phyloP scores from a whole-genome alignment of 139 green algal genomes.

The Chlorokybus atmophyticus region DNA sequence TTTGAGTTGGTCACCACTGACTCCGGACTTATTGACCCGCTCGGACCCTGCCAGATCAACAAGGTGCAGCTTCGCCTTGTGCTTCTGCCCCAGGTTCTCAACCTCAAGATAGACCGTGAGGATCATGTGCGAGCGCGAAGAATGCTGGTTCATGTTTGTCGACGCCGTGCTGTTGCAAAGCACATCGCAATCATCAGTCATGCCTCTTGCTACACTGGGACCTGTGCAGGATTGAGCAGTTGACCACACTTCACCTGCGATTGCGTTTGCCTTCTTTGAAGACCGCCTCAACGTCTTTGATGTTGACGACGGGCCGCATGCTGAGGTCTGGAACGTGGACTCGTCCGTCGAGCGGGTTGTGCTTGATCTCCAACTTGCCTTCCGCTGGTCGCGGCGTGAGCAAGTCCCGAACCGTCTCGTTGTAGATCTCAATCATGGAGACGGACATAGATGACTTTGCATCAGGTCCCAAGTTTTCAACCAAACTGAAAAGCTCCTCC shows the following conservation, averaged over 20 bases:
- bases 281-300: constrained; percentile 4
- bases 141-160: constrained; percentile 23
- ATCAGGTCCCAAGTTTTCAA: too few relatives aligned
- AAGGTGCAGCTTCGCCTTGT: constrained; percentile 41
- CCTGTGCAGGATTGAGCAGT: too few relatives aligned
- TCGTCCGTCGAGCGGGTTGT: too few relatives aligned
- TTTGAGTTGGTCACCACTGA: constrained; percentile 37
- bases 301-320: not conserved
- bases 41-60: constrained; percentile 62
- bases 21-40: constrained; percentile 35
- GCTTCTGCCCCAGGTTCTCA: not conserved
- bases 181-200: too few relatives aligned
- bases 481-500: too few relatives aligned
- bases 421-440: too few relatives aligned
- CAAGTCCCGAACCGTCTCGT: too few relatives aligned
- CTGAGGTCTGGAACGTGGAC: not conserved
- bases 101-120: constrained; percentile 10
- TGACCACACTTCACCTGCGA: too few relatives aligned
- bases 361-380: too few relatives aligned
- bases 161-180: not conserved
- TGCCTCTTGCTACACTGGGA: too few relatives aligned
- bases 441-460: too few relatives aligned
- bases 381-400: too few relatives aligned
- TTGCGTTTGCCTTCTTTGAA: not conserved
- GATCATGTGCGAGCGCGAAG: constrained; percentile 27